Evolutionary conservation across 768 basidiomycete species (phyloP).

Genomic region (Rhizopogon rudus): DNA sequence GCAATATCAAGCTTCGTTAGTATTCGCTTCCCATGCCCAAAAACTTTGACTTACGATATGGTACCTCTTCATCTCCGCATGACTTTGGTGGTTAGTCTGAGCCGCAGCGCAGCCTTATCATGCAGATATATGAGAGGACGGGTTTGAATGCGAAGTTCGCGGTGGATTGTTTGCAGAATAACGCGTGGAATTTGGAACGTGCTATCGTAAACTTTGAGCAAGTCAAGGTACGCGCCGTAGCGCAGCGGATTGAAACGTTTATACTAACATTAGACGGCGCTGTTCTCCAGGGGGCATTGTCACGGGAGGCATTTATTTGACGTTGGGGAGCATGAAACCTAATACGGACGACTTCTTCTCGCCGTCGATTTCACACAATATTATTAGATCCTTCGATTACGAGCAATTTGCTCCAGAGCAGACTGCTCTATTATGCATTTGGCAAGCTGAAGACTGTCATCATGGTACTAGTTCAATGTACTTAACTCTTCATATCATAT

Average conservation of each 20-base stretch:
- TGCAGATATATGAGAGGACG: constrained; percentile 69
- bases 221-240: constrained; percentile 60
- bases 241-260: constrained; percentile 2
- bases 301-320: constrained; percentile 53
- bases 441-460: constrained; percentile 7
- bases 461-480: constrained; percentile 15
- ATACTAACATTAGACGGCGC: constrained; percentile 22
- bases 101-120: constrained; percentile 62
- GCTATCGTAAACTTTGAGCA: constrained; percentile 85
- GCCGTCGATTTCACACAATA: constrained; percentile 10
- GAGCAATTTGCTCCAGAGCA: not conserved
- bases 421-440: constrained; percentile 9
- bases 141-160: constrained; percentile 76
- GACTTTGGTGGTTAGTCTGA: constrained; percentile 45
- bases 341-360: not conserved
- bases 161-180: constrained; percentile 79
- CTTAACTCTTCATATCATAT: constrained; percentile 16
- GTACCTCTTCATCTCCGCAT: constrained; percentile 7
- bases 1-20: constrained; percentile 55
- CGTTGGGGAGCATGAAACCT: constrained; percentile 13
- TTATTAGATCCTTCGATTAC: constrained; percentile 8
- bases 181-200: constrained; percentile 76
- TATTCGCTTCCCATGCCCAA: constrained; percentile 16
- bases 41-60: constrained; percentile 8
- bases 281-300: constrained; percentile 38